Evolutionary conservation across 2,329 filamentous ascomycete species (phyloP).

Genomic region (Pseudogymnoascus sp.): DNA sequence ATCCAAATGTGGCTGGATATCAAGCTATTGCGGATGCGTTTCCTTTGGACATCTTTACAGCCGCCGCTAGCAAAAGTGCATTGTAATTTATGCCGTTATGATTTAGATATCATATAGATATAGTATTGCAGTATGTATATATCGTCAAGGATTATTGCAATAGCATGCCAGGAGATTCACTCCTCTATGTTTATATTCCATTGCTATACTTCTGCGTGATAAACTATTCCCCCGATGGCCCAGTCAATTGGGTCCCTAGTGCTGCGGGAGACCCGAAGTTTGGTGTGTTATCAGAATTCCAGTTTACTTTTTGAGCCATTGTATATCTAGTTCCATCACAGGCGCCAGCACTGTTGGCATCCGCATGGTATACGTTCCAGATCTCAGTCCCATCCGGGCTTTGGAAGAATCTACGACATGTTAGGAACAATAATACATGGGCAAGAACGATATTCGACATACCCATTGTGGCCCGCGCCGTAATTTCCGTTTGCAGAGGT

Average conservation of each 20-base stretch:
- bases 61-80: constrained; percentile 9
- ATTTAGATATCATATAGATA: too few relatives aligned
- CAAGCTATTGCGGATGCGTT: constrained; percentile 52
- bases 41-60: constrained; percentile 45
- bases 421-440: background rate
- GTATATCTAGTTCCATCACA: constrained; percentile 50
- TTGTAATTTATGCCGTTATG: background rate
- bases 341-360: constrained; percentile 39
- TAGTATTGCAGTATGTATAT: background rate
- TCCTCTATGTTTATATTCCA: background rate
- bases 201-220: background rate
- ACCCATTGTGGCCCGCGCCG: constrained; percentile 40
- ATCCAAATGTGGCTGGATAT: constrained; percentile 54
- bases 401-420: constrained; percentile 43
- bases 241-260: constrained; percentile 28
- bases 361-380: constrained; percentile 52
- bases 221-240: constrained; percentile 31
- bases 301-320: constrained; percentile 44
- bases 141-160: background rate
- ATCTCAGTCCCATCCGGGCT: constrained; percentile 48
- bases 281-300: constrained; percentile 43
- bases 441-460: constrained; percentile 7
- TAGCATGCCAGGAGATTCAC: background rate
- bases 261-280: constrained; percentile 39
- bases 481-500: constrained; percentile 49